Percentiles rank a stretch among this genome's conserved stretches.
These are phyloP conservation scores for Boeremia exigua DNA, from an alignment of 2,329 filamentous ascomycete genomes.

Conservation along the genomic window DNA sequence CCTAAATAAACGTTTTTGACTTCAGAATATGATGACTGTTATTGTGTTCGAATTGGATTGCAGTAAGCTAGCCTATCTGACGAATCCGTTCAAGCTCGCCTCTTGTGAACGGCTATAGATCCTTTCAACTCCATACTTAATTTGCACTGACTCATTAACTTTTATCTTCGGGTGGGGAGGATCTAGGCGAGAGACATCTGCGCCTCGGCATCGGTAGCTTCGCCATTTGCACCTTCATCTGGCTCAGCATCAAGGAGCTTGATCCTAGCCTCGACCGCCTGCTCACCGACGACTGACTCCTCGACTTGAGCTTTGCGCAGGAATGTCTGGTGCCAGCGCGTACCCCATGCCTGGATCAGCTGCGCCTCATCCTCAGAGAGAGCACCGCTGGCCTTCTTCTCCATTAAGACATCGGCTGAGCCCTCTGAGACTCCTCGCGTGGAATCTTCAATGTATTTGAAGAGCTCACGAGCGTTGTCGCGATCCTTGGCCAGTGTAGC, in stretches of 20 bases:
- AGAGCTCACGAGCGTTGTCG: conserved; percentile 77
- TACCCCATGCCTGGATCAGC: conserved; percentile 79
- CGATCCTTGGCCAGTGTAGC: conserved; percentile 73
- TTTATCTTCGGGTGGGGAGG: neutral
- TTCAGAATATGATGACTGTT: neutral
- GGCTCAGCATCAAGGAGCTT: conserved; percentile 41
- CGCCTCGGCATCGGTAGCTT: conserved; percentile 35
- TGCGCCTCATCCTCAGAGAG: conserved; percentile 56
- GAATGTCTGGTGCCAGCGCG: conserved; percentile 86
- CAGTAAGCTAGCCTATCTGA: conserved; percentile 2
- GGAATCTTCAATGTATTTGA: conserved; percentile 79
- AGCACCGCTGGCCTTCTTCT: conserved; percentile 64
- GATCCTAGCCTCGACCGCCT: conserved; percentile 56
- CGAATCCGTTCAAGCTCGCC: neutral
- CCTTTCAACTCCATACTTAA: neutral
- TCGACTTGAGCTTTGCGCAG: conserved; percentile 82
- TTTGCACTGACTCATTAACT: neutral
- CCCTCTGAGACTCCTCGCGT: conserved; percentile 75
- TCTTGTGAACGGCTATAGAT: neutral
- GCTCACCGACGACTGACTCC: conserved; percentile 71
- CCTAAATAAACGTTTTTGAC: neutral
- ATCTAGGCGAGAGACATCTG: conserved; percentile 23
- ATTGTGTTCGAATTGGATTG: neutral
- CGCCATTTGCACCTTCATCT: conserved; percentile 32
- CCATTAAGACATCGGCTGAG: conserved; percentile 76